Evolutionary conservation across 257 asterid genomes (phyloP), one percentile per base, ranked within the genome.

Genomic region (Vinca minor): DNA sequence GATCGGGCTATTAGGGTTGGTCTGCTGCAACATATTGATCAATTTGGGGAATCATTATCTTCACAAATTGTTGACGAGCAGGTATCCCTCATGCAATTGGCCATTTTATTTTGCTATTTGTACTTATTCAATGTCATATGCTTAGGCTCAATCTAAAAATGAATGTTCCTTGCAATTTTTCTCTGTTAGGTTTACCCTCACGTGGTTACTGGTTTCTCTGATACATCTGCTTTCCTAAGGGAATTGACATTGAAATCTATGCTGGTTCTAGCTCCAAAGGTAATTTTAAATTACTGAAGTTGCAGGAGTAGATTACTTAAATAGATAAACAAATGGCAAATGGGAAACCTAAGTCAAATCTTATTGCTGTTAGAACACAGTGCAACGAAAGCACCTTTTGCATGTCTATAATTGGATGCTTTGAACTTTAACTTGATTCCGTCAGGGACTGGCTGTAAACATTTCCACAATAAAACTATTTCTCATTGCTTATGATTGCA

Each of bases 261-360:
- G 97, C 95, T 93, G 68, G 85, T 89, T 72, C 83, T 93, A 78
- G 99, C 97, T 69, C 99, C 99, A 55, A 93, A 93, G 96, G 99
- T 89, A 68, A 55, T 8, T 13, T 29, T 29, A 55, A 34, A 11
- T 49, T 23, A 23, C 32, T 3, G 29, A 31, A 34, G 42, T 17
- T 20, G 4, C 42, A 1, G 53, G 11, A 26, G 48, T 56, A 26
- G 29, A 20, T 32, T 29, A n/a, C 34, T n/a, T 32, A 29, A n/a
- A 52, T 52, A 21, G 34, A 44, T 53, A 60, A 45, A 44, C 20
- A 44, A 44, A 44, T n/a, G n/a, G n/a, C n/a, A n/a, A n/a, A n/a
- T 15, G 21, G 49, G 6, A 44, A 15, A 1, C 60, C 42, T 15
- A 42, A 31, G 14, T 41, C 18, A 31, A n/a, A 56, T 2, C 41